Evolutionary conservation across 345 rosid genomes (phyloP), one percentile per base, ranked within the genome.

Genomic region (Dimocarpus longan): DNA sequence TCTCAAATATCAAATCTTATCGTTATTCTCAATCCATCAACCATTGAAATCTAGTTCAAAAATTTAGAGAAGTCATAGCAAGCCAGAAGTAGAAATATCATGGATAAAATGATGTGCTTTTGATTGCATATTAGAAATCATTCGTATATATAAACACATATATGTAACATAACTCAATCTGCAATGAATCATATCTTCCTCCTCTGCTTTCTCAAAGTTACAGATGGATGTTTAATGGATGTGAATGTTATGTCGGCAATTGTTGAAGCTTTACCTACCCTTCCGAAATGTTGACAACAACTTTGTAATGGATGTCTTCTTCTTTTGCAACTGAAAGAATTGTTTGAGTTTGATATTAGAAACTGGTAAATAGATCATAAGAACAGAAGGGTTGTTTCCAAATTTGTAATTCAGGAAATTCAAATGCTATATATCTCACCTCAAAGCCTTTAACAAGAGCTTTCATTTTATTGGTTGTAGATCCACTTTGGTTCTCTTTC

Each of bases 271-370:
- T 79, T 64, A 79, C 77, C 82, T 75, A 40, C 6, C 71, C 73
- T 80, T 90, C 5, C 66, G 76, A 16, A 83, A 77, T 44, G 52
- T 44, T 19, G 81, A 22, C 6, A 68, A 62, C 44, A 84, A 54
- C 66, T 85, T 85, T 7, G 82, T 39, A 10, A 79, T 18, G 50
- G 78, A 80, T 8, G 81, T 80, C 74, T 57, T 76, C 54, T 79
- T 85, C 80, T 81, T 77, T 42, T 60, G 84, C 70, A 67, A 68
- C 89, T 86, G 87, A 48, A 82, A 77, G 54, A 72, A 78, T 63
- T 42, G 46, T 32, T 75, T 66, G 46, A 12, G 16, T 82, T 74
- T 28, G 46, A 18, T 44, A 39, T 40, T 67, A 10, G 19, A 63
- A 72, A 76, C 16, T n/a, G 48, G 3, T 12, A 11, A 76, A 60